Conservation (phyloP, 371 early-diverging fungal genomes). For the Mycotypha africana region DNA sequence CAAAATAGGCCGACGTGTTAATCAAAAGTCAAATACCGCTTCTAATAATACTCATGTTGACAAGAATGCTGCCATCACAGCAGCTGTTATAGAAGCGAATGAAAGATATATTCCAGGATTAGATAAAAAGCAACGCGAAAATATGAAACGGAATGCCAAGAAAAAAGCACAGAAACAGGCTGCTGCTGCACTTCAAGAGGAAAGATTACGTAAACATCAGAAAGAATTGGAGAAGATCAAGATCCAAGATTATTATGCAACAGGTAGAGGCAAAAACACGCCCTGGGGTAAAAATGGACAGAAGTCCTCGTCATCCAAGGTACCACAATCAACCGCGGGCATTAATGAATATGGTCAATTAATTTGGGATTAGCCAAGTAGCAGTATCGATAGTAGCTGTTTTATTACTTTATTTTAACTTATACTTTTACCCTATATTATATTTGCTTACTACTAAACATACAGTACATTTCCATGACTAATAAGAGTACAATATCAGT, state of each 20-base stretch:
- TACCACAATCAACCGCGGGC: slow-evolving; percentile 20
- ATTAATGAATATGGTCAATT: slow-evolving; percentile 37
- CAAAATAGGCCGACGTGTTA: slow-evolving; percentile 8
- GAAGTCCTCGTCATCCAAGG: slow-evolving; percentile 13
- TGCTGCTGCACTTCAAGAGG: slow-evolving; percentile 37
- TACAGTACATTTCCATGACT: too few species aligned
- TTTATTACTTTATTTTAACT: too few species aligned
- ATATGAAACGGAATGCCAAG: slow-evolving; percentile 31
- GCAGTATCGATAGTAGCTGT: too few species aligned
- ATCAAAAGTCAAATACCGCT: not conserved
- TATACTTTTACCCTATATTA: too few species aligned
- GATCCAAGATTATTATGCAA: slow-evolving; percentile 37
- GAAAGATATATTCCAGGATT: slow-evolving; percentile 13
- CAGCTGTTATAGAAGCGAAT: not conserved
- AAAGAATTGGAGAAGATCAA: slow-evolving; percentile 26
- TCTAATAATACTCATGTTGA: not conserved
- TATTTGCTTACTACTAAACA: too few species aligned
- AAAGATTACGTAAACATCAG: slow-evolving; percentile 47
- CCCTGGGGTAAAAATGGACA: slow-evolving; percentile 26
- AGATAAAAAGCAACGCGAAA: slow-evolving; percentile 54
- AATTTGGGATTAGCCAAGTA: slow-evolving; percentile 44
- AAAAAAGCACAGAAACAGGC: slow-evolving; percentile 37
- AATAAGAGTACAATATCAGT: too few species aligned
- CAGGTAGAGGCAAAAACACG: slow-evolving; percentile 35
- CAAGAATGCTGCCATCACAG: slow-evolving; percentile 1